These are phyloP conservation scores for Geotrichum aggregatum DNA, from an alignment of 1,139 yeast genomes.

Conservation along the genomic window DNA sequence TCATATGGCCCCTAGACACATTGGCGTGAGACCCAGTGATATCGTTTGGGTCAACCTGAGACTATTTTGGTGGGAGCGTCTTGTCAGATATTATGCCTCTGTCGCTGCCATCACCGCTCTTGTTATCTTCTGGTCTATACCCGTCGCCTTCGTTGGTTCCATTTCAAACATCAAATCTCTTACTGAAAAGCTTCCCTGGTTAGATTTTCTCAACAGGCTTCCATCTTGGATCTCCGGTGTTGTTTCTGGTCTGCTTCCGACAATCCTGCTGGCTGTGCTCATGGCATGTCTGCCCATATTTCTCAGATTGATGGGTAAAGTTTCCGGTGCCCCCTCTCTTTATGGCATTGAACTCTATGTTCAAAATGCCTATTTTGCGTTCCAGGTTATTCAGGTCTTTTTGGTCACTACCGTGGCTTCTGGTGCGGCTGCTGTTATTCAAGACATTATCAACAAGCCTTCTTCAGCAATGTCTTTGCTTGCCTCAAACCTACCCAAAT, in stretches of 20 bases:
- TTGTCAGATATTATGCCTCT: slow-evolving; percentile 58
- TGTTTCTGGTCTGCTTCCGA: slow-evolving; percentile 82
- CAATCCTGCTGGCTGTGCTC: slow-evolving; percentile 72
- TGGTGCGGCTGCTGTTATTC: slow-evolving; percentile 73
- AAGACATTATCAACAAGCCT: slow-evolving; percentile 63
- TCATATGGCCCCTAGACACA: slow-evolving; percentile 56
- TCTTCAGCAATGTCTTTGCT: slow-evolving; percentile 59
- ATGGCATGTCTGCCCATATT: slow-evolving; percentile 83
- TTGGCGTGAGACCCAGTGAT: slow-evolving; percentile 74
- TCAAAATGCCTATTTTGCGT: slow-evolving; percentile 82
- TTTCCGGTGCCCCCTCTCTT: slow-evolving; percentile 65
- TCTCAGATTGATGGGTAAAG: slow-evolving; percentile 66
- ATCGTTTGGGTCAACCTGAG: slow-evolving; percentile 84
- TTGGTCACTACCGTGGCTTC: slow-evolving; percentile 77
- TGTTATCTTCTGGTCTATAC: slow-evolving; percentile 86
- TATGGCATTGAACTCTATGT: slow-evolving; percentile 76
- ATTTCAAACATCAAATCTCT: slow-evolving; percentile 75
- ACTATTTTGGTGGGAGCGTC: slow-evolving; percentile 79
- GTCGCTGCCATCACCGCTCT: slow-evolving; percentile 53
- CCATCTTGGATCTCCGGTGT: slow-evolving; percentile 70
- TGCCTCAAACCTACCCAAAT: slow-evolving; percentile 74
- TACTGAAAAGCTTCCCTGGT: slow-evolving; percentile 63
- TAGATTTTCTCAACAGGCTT: slow-evolving; percentile 64
- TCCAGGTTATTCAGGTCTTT: slow-evolving; percentile 79
- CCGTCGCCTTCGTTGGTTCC: slow-evolving; percentile 93